These are phyloP conservation scores for Chalciporus piperatus DNA, from an alignment of 768 basidiomycete species.

Conservation along the genomic window DNA sequence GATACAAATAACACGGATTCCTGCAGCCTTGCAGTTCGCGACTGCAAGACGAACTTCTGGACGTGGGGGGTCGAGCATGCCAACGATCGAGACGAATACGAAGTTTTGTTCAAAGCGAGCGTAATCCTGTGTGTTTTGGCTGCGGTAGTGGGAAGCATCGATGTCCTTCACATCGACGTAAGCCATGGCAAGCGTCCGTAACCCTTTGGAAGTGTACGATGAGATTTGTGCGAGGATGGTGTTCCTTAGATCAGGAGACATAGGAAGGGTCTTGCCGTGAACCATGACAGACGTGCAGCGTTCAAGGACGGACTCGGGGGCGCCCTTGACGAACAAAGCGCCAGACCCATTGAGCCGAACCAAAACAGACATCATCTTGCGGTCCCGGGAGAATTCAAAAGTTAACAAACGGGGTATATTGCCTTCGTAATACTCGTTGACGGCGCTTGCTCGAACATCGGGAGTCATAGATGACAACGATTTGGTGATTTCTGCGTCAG, in stretches of 20 bases:
- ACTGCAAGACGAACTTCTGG: constrained; percentile 88
- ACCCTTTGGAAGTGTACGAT: constrained; percentile 74
- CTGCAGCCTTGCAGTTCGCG: constrained; percentile 86
- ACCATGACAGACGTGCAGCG: constrained; percentile 76
- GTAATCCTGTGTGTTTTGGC: constrained; percentile 78
- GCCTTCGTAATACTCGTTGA: constrained; percentile 81
- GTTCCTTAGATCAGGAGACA: constrained; percentile 60
- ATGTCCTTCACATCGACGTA: constrained; percentile 76
- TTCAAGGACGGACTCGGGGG: constrained; percentile 92
- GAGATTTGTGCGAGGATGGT: constrained; percentile 63
- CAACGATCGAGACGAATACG: constrained; percentile 92
- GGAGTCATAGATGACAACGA: constrained; percentile 57
- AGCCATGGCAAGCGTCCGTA: constrained; percentile 90
- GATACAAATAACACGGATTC: constrained; percentile 95
- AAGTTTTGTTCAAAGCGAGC: constrained; percentile 87
- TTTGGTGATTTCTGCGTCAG: constrained; percentile 54
- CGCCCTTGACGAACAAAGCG: constrained; percentile 92
- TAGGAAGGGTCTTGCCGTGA: constrained; percentile 57
- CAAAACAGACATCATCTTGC: constrained; percentile 99
- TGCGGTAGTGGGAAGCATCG: constrained; percentile 78
- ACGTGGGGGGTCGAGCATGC: constrained; percentile 97
- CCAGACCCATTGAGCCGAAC: constrained; percentile 65
- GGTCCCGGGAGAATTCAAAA: constrained; percentile 96
- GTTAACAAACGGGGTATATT: constrained; percentile 80
- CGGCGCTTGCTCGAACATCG: constrained; percentile 68